Conservation (phyloP, 345 rosid species). For the Linum trigynum region DNA sequence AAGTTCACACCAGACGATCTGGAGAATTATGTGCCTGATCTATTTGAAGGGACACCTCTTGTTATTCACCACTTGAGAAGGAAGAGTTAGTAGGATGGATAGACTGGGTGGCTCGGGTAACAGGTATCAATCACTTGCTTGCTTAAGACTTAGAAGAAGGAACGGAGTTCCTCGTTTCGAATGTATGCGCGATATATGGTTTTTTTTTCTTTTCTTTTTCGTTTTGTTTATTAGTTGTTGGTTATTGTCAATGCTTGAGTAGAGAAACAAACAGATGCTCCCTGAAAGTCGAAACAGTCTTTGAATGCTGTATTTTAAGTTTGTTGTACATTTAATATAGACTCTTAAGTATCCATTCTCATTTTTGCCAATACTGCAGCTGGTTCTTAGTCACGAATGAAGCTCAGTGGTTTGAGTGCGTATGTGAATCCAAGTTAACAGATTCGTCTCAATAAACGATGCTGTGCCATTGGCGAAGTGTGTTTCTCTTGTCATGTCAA, state of each 20-base stretch:
- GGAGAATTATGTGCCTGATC: slow-evolving; percentile 61
- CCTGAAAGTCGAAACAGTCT: slow-evolving; percentile 25
- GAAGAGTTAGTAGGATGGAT: slow-evolving; percentile 34
- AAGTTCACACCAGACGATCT: slow-evolving; percentile 92
- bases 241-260: slow-evolving; percentile 29
- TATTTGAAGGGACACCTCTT: slow-evolving; percentile 73
- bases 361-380: too few relatives aligned
- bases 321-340: slow-evolving; percentile 43
- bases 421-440: too few relatives aligned
- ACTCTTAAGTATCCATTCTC: too few relatives aligned
- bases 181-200: slow-evolving; percentile 25
- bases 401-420: too few relatives aligned
- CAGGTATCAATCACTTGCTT: slow-evolving; percentile 20
- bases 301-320: slow-evolving; percentile 30
- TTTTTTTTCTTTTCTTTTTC: slow-evolving; percentile 14
- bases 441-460: too few relatives aligned
- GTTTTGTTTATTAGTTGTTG: background rate
- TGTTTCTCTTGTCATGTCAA: too few relatives aligned
- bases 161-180: slow-evolving; percentile 16
- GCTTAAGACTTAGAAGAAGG: slow-evolving; percentile 18
- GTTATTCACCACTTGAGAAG: slow-evolving; percentile 61
- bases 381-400: too few relatives aligned
- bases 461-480: too few relatives aligned
- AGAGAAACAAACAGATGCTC: slow-evolving; percentile 6
- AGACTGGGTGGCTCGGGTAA: background rate